These are phyloP conservation scores for Kluyveromyces marxianus DNA, from an alignment of 1,139 yeast species.

Conservation along the genomic window DNA sequence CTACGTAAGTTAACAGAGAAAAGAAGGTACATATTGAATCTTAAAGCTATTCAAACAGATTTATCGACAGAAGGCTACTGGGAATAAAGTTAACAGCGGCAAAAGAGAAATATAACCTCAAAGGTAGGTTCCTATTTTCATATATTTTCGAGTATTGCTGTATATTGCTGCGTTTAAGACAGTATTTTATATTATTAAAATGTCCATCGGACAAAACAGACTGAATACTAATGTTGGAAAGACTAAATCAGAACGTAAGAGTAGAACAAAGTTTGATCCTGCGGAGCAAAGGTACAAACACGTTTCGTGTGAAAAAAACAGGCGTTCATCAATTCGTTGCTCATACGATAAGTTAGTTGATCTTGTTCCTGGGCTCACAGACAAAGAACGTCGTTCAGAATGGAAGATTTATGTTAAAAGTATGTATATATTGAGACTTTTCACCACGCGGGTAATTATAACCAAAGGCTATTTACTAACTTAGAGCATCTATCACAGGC, in stretches of 20 bases:
- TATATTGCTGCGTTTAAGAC: no score
- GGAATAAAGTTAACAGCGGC: no score
- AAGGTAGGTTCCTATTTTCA: no score
- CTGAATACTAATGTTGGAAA: neutral
- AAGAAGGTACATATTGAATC: no score
- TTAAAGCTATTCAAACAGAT: no score
- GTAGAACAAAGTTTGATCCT: conserved; percentile 1
- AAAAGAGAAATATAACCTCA: no score
- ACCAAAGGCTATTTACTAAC: neutral
- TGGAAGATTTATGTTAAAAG: conserved; percentile 30
- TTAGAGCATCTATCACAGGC: conserved; percentile 3
- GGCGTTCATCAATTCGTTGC: conserved; percentile 35
- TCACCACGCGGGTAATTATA: neutral
- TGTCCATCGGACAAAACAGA: neutral
- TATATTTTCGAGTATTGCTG: no score
- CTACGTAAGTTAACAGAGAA: no score
- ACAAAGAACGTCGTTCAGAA: conserved; percentile 35
- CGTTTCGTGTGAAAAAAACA: conserved; percentile 36
- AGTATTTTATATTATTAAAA: neutral
- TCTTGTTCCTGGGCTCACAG: conserved; percentile 33
- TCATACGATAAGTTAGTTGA: conserved; percentile 36
- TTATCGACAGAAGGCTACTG: no score
- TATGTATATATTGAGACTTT: conserved; percentile 7
- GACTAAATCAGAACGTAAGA: neutral
- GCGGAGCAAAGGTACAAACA: conserved; percentile 26